Percentiles rank a stretch among this genome's conserved stretches.
Conservation (phyloP, 169 alveolate species). For the Plasmodium chabaudi region DNA sequence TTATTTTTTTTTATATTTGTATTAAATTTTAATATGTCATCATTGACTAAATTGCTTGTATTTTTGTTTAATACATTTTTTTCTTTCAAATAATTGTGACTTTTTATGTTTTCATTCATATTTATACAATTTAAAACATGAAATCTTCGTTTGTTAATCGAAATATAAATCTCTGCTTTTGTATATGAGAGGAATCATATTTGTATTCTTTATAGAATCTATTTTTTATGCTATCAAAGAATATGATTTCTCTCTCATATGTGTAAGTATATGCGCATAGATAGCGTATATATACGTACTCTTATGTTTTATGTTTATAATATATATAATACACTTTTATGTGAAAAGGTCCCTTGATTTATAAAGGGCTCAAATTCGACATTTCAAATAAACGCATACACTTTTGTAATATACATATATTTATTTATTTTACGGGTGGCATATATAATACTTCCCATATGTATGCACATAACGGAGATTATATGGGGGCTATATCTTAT, state of each 20-base stretch:
- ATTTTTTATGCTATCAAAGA: background rate
- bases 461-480: too few species aligned
- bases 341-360: too few species aligned
- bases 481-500: too few species aligned
- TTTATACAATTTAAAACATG: constrained; percentile 5
- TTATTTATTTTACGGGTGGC: too few species aligned
- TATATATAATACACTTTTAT: too few species aligned
- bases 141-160: background rate
- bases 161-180: background rate
- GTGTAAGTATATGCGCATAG: constrained; percentile 8
- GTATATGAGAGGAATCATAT: constrained; percentile 1
- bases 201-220: background rate
- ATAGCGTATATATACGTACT: background rate
- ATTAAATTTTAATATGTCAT: background rate
- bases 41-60: background rate
- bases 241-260: background rate
- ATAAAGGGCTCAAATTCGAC: too few species aligned
- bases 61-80: constrained; percentile 22
- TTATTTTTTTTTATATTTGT: background rate
- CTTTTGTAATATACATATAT: too few species aligned
- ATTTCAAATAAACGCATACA: too few species aligned
- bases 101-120: constrained; percentile 26
- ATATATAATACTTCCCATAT: too few species aligned
- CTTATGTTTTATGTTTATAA: background rate
- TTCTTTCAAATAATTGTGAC: constrained; percentile 4